These are phyloP conservation scores for Zygosaccharomyces sapae DNA, from an alignment of 1,139 yeast species.

Conservation along the genomic window DNA sequence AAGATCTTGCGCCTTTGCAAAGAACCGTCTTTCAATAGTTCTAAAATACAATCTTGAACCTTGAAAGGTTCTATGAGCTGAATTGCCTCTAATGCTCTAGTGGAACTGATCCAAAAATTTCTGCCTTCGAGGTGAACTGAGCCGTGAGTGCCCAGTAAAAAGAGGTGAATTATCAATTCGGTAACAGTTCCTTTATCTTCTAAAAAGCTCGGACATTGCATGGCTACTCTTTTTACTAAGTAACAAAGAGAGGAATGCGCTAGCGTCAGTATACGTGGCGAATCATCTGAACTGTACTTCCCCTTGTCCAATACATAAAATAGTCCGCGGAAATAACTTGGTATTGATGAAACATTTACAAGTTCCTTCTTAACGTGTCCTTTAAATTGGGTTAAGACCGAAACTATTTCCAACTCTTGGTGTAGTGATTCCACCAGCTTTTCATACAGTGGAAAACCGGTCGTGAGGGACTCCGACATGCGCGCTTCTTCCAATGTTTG, in stretches of 20 bases:
- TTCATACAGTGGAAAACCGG: conserved; percentile 14
- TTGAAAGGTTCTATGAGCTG: conserved; percentile 26
- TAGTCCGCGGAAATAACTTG: conserved; percentile 53
- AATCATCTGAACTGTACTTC: conserved; percentile 40
- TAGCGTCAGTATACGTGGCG: conserved; percentile 42
- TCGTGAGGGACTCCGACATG: conserved; percentile 11
- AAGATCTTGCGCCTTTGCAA: conserved; percentile 13
- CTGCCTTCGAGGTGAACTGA: conserved; percentile 17
- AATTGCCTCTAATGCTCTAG: conserved; percentile 32
- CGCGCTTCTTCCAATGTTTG: background rate
- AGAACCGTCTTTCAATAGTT: conserved; percentile 11
- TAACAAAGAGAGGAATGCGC: conserved; percentile 72
- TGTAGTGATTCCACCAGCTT: conserved; percentile 9
- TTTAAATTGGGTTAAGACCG: conserved; percentile 50
- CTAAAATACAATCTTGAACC: conserved; percentile 12
- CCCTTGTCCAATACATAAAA: conserved; percentile 36
- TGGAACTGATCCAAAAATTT: conserved; percentile 31
- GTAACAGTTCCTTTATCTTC: conserved; percentile 29
- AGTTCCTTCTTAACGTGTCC: conserved; percentile 66
- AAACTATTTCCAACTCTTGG: conserved; percentile 17
- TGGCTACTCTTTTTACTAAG: conserved; percentile 67
- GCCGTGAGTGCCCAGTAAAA: conserved; percentile 28
- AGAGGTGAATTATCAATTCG: conserved; percentile 19
- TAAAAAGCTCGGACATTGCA: conserved; percentile 61
- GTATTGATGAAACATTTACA: conserved; percentile 52